Evolutionary conservation across 495 filamentous ascomycete species (phyloP).

Genomic region (Talaromyces adpressus): DNA sequence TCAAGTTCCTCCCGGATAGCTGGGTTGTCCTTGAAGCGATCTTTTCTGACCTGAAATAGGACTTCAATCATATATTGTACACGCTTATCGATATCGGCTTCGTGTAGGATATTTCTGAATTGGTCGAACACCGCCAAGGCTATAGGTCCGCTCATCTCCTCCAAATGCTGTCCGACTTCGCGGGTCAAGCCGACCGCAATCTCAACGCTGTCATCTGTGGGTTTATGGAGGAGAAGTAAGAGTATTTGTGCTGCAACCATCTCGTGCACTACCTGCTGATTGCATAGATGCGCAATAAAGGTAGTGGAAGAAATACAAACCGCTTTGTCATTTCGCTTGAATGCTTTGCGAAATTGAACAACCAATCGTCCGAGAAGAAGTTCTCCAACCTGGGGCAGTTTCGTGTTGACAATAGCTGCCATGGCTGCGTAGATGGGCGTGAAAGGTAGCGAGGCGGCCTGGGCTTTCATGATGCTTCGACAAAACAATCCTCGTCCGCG

Average conservation of each 20-base stretch:
- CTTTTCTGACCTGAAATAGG: slow-evolving; percentile 92
- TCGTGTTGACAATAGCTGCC: slow-evolving; percentile 95
- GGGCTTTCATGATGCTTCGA: slow-evolving; percentile 93
- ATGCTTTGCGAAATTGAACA: slow-evolving; percentile 90
- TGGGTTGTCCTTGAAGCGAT: slow-evolving; percentile 91
- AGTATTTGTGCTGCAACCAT: slow-evolving; percentile 88
- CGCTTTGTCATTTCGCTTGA: slow-evolving; percentile 93
- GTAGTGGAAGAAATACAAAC: slow-evolving; percentile 86
- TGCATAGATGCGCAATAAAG: slow-evolving; percentile 91
- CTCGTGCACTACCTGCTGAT: slow-evolving; percentile 92
- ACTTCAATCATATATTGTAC: slow-evolving; percentile 99
- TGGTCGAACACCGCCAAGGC: slow-evolving; percentile 89
- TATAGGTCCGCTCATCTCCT: slow-evolving; percentile 85
- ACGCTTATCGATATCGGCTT: slow-evolving; percentile 91
- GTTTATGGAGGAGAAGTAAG: slow-evolving; percentile 80
- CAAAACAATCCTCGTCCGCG: slow-evolving; percentile 89
- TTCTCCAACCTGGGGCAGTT: slow-evolving; percentile 90
- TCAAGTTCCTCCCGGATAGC: slow-evolving; percentile 90
- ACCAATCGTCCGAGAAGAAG: slow-evolving; percentile 79
- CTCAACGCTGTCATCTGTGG: slow-evolving; percentile 96
- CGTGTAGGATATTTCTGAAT: slow-evolving; percentile 89
- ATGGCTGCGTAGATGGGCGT: slow-evolving; percentile 92
- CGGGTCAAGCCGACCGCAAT: slow-evolving; percentile 88
- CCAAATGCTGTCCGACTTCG: slow-evolving; percentile 87
- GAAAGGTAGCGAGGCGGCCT: slow-evolving; percentile 92